phyloP scores from a whole-genome alignment of 768 basidiomycete genomes.

The Phlebiopsis flavidoalba region DNA sequence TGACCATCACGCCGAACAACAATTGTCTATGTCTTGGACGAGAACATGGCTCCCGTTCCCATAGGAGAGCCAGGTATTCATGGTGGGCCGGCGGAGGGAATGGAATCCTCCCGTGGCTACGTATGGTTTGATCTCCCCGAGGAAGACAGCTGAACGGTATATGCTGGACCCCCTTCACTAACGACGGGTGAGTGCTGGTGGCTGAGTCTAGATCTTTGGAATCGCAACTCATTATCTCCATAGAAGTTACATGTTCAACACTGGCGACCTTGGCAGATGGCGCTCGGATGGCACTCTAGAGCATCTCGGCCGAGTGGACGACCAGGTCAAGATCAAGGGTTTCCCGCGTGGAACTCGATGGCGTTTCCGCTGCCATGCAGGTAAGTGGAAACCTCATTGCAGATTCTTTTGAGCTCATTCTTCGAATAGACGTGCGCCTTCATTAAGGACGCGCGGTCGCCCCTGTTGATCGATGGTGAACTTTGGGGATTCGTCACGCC shows the following conservation, averaged over 20 bases:
- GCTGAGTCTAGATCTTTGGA: neutral
- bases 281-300: slow-evolving; percentile 47
- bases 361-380: slow-evolving; percentile 56
- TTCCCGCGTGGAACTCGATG: slow-evolving; percentile 63
- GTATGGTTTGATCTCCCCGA: slow-evolving; percentile 50
- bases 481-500: slow-evolving; percentile 56
- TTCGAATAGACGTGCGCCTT: slow-evolving; percentile 32
- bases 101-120: slow-evolving; percentile 52
- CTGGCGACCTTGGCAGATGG: slow-evolving; percentile 58
- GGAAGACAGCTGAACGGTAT: slow-evolving; percentile 49
- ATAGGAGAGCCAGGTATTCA: slow-evolving; percentile 31
- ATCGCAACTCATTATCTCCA: slow-evolving; percentile 10
- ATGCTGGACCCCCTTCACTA: slow-evolving; percentile 42
- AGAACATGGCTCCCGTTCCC: slow-evolving; percentile 26
- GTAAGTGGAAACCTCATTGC: slow-evolving; percentile 24
- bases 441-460: slow-evolving; percentile 45
- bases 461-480: slow-evolving; percentile 43
- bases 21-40: slow-evolving; percentile 35
- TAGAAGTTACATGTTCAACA: slow-evolving; percentile 49
- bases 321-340: slow-evolving; percentile 63
- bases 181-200: slow-evolving; percentile 36
- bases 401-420: neutral
- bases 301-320: slow-evolving; percentile 55
- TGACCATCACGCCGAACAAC: slow-evolving; percentile 53
- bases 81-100: slow-evolving; percentile 61